Evolutionary conservation across 345 rosid genomes (phyloP), one percentile per base, ranked within the genome.

Genomic region (Populus davidiana): DNA sequence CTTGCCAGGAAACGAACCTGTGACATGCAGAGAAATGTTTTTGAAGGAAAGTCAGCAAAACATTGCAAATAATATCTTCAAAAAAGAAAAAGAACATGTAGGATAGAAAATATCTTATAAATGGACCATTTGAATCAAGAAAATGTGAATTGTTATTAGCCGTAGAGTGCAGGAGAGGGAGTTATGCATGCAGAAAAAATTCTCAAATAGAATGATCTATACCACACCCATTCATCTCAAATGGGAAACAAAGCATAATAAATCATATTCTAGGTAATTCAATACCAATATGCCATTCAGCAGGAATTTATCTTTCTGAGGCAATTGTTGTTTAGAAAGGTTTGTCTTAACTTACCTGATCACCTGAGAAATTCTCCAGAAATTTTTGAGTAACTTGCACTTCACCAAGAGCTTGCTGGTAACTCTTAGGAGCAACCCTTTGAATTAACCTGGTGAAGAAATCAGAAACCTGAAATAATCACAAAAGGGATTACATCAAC

Each of bases 1-100:
- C 96, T 86, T 73, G 99, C 98, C 76, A 96, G 76, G 80, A 93
- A 93, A 59, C 99, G 96, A 73, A 96, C 99, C 99, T 96, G 84
- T 59, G 62, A 64, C 36, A 67, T 38, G 63, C 9, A 62, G 36
- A 25, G 36, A 31, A 62, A 63, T 44, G 44, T 41, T 41, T 41
- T 41, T 36, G 33, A 71, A 64, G 38, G 21, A 52, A 50, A 27
- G 36, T 49, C 75, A 76, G 47, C 8, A 56, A 59, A 70, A 71
- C 9, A 38, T 74, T 52, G 69, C 33, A 70, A 43, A 68, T 9
- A 35, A 47, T 7, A 67, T 31, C 14, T 38, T 67, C 54, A 54
- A 39, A 39, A 1, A 39, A 41, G 12, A 41, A 39, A 41, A 41
- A 70, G 36, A 33, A 21, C 35, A 74, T 43, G n/a, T 59, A 5